Base-by-base conservation (phyloP, 2,329 filamentous ascomycete genomes). In the Arthroderma sp. region DNA sequence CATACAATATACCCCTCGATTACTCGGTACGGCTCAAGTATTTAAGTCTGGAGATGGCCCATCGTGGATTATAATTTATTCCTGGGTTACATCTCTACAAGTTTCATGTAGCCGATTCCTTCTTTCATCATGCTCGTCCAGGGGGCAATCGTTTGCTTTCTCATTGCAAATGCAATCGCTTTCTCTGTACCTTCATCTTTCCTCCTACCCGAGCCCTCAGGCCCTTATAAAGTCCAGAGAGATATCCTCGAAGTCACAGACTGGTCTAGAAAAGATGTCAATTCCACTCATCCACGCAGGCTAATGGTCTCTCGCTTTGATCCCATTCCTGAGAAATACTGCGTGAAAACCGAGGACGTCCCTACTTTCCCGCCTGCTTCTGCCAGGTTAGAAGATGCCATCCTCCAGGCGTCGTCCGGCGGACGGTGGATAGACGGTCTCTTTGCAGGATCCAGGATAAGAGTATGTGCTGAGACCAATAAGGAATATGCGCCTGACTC, bases 221-320 rank as follows among this genome's bases (percentile, higher is more conserved):
- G 55, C 5, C 53, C 37, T 21, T 60, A 49, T 37, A 51, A 56
- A 37, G 51, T 59, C 43, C 54, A 54, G 25, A 39, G 37, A 23
- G 47, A 54, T 7, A 49, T 51, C 4, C 49, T 56, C 28, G 58
- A 61, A 44, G 28, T 60, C 23, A 56, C 58, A 17, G 60, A 59
- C 31, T 37, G 23, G 35, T 55, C 47, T 6, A 44, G 60, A 15
- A 37, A 51, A 4, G 60, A 60, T 56, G 47, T 51, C 25, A 59
- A 61, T 52, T 38, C 47, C 8, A 59, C 57, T n/a, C 57, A 56
- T 37, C 44, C 37, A 35, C 59, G 59, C 11, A 31, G 58, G 33
- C 7, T 61, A 19, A 61, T 61, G 57, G 43, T 61, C n/a, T 57
- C 59, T 23, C 59, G 55, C 17, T 59, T 61, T 55, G 53, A 59